Evolutionary conservation across 768 basidiomycete genomes (phyloP).

Genomic region (Cubamyces lactineus): DNA sequence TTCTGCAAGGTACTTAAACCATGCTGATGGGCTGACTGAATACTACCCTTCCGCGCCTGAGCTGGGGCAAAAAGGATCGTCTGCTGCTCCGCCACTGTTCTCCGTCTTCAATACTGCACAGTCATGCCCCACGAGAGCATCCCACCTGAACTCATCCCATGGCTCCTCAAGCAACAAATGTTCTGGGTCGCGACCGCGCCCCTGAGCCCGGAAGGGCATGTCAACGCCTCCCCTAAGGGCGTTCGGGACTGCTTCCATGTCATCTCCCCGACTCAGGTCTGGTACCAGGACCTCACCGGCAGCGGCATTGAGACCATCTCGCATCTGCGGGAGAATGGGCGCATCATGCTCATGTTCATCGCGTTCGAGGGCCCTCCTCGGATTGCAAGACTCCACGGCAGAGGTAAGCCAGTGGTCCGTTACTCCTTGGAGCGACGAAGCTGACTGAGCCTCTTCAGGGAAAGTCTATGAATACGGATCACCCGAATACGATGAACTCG

Average conservation of each 20-base stretch:
- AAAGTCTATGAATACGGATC: slow-evolving; percentile 64
- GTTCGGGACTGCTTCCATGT: slow-evolving; percentile 63
- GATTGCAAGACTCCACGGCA: slow-evolving; percentile 65
- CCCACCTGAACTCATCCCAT: slow-evolving; percentile 52
- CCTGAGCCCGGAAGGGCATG: slow-evolving; percentile 55
- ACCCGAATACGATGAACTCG: slow-evolving; percentile 56
- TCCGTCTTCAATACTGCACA: slow-evolving; percentile 25
- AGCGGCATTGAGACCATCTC: slow-evolving; percentile 67
- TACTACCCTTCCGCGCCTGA: no score
- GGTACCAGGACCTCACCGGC: slow-evolving; percentile 78
- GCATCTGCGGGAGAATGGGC: slow-evolving; percentile 64
- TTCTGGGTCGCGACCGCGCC: slow-evolving; percentile 77
- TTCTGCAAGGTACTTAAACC: no score
- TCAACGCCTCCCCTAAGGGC: slow-evolving; percentile 74
- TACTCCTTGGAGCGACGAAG: neutral
- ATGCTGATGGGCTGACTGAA: no score
- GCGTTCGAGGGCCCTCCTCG: slow-evolving; percentile 64
- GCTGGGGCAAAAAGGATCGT: no score
- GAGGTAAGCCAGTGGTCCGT: slow-evolving; percentile 39
- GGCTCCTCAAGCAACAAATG: slow-evolving; percentile 64
- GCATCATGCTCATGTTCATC: slow-evolving; percentile 63
- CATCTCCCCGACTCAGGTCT: slow-evolving; percentile 56
- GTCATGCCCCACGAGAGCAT: slow-evolving; percentile 59
- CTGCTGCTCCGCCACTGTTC: no score
- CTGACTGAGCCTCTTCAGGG: slow-evolving; percentile 40